Evolutionary conservation across 768 basidiomycete genomes (phyloP), one percentile per base, ranked within the genome.

Genomic region (Tylopilus sp.): DNA sequence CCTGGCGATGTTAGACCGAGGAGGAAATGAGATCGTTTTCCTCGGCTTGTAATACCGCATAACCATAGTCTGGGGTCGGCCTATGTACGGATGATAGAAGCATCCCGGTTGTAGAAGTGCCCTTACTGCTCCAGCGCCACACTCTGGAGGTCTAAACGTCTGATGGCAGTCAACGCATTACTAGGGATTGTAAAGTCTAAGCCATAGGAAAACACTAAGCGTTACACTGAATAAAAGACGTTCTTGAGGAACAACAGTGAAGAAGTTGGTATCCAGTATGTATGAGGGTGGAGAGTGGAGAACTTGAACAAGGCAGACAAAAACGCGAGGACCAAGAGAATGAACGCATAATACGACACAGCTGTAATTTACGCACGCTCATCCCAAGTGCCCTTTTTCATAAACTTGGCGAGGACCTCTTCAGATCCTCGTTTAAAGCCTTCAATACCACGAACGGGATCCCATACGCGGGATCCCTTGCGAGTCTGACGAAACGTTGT

Each of bases 341-440:
- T 3, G 33, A n/a, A 60, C 9, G 23, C 35, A 18, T 36, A 36
- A 18, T 35, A 47, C 23, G 48, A 44, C 22, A 42, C 25, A 23
- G 17, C 17, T 28, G 9, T 9, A 9, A 18, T 48, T 61, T 42
- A 65, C n/a, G 47, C 36, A 30, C 38, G 81, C 23, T 82, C 78
- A 52, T 85, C 85, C 77, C 80, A 85, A 43, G 84, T 80, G 20
- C 85, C 82, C 79, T 86, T 84, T 62, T 81, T 86, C 72, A 93
- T 72, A 69, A 95, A 93, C 43, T 88, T 76, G 10, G 87, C 81
- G 25, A 95, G 75, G 22, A 93, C 90, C 60, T 94, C 88, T 66
- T 95, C 91, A 2, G 91, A 92, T 13, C 86, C 86, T 46, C 81
- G 81, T 68, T 92, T 94, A 71, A 94, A 92, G 36, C 88, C 60